Conservation (phyloP, 2,329 filamentous ascomycete species). For the Microdochium bolleyi region DNA sequence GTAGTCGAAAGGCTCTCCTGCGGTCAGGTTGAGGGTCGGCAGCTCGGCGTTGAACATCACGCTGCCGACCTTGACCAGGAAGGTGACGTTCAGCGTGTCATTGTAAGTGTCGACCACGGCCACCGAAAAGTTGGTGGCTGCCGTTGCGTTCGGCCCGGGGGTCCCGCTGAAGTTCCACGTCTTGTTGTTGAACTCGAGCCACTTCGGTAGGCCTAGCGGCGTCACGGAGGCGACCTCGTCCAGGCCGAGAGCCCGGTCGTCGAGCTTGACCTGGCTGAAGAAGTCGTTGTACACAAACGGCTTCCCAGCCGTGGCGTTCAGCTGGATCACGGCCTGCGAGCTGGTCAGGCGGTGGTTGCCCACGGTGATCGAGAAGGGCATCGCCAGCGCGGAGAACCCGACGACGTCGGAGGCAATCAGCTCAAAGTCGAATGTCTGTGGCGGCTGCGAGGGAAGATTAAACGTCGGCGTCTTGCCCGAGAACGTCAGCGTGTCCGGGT, state of each 20-base stretch:
- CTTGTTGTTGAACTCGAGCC: slow-evolving; percentile 58
- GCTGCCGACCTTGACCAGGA: slow-evolving; percentile 23
- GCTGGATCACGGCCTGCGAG: slow-evolving; percentile 42
- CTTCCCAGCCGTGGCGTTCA: slow-evolving; percentile 49
- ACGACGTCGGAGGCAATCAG: slow-evolving; percentile 71
- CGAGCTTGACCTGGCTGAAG: slow-evolving; percentile 43
- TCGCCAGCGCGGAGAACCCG: slow-evolving; percentile 63
- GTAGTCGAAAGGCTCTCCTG: slow-evolving; percentile 18
- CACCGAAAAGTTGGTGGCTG: slow-evolving; percentile 56
- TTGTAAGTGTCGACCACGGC: slow-evolving; percentile 50
- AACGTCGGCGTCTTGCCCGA: slow-evolving; percentile 61
- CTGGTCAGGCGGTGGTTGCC: slow-evolving; percentile 63
- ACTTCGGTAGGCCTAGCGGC: slow-evolving; percentile 49
- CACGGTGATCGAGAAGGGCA: slow-evolving; percentile 65
- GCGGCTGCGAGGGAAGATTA: slow-evolving; percentile 54
- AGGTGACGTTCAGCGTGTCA: slow-evolving; percentile 48
- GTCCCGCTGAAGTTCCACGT: slow-evolving; percentile 59
- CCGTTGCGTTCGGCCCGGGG: slow-evolving; percentile 48
- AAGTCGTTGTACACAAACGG: slow-evolving; percentile 46
- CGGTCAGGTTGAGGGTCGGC: slow-evolving; percentile 16
- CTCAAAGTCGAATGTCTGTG: slow-evolving; percentile 64
- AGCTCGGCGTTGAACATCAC: slow-evolving; percentile 18
- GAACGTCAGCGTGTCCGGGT: slow-evolving; percentile 56
- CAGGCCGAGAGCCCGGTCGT: slow-evolving; percentile 40
- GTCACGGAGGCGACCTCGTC: slow-evolving; percentile 43